Evolutionary conservation across 257 asterid species (phyloP), one percentile per base, ranked within the genome.

Genomic region (Primulina tabacum): DNA sequence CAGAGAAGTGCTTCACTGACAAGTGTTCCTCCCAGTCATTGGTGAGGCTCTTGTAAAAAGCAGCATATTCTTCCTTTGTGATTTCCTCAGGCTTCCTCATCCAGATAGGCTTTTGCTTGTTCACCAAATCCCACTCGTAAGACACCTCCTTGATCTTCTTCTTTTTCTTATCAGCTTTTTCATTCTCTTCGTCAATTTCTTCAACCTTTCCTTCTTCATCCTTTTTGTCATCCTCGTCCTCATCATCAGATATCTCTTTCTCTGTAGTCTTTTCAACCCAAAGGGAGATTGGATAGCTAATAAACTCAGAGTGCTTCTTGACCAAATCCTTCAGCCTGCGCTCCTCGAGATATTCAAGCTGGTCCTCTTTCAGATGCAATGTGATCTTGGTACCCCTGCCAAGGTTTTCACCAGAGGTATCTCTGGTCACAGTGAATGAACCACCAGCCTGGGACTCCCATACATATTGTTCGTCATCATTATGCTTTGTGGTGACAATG

Each of bases 341-440:
- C n/a, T 63, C 75, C 75, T 71, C 60, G 18, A 71, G 60, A 62
- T 62, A 71, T 60, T 71, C 75, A 58, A 71, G 47, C 75, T 72
- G 76, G 16, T 71, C 75, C 55, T 71, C 75, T 60, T 71, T 71
- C 30, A 71, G 70, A 43, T 62, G 35, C 26, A 71, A 64, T 1
- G 70, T 63, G 50, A 71, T 71, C 67, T 71, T 71, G 12, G 75
- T 71, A 28, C 75, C 75, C 60, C 75, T 71, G 40, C 75, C 75
- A 4, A 71, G 50, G n/a, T 52, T 65, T 32, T 71, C 75, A 0
- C 70, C 75, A 20, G 66, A 14, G 1, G 24, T 21, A 62, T 71
- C 75, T 60, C 75, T 71, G 6, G 75, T 62, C 8, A 71, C 67
- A 2, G 75, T 71, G 64, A 71, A 71, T 30, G 75, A 71, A 52